Base-by-base conservation (phyloP, 1,139 yeast species). In the Blastobotrys proliferans region DNA sequence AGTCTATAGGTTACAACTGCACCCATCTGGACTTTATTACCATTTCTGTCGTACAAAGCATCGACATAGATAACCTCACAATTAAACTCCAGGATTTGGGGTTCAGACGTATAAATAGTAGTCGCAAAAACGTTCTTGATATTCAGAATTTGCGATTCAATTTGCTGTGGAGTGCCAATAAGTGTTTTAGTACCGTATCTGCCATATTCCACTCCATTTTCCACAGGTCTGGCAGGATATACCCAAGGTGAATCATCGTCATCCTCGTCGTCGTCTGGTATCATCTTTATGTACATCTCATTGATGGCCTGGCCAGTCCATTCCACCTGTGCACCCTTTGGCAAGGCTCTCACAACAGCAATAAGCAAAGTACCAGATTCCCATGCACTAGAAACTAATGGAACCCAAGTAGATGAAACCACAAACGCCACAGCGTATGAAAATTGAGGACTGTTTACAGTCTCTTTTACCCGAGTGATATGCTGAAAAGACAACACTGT, bases 241-340 rank as follows among this genome's bases (percentile, higher is more conserved):
- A 22, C 35, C 35, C 39, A 41, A 10, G 13, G 11, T 6, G 21
- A 24, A n/a, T 46, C 50, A 13, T 46, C 50, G 3, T 42, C 41
- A 8, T 50, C 54, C 17, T 57, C 61, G 22, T 43, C 46, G 2
- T 53, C 53, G 16, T 57, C 53, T n/a, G 49, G 43, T 26, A 45
- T 46, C 25, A 47, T 49, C 24, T 42, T 43, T 35, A 53, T 46
- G 40, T 51, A 54, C 24, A 38, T 41, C 22, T 41, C 34, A 32
- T 58, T 60, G 26, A 45, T 43, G 4, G 40, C 44, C 14, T 31
- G 35, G 9, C 44, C 61, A 3, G 84, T 77, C 94, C 95, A 86
- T 64, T 90, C 97, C 16, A 83, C 75, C 11, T 61, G 57, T 0
- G 95, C 94, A 28, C 71, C 70, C 38, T 77, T 76, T 1, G 97